phyloP scores from a whole-genome alignment of 352 stramenopile genomes.

The Phytopythium ostracodes region DNA sequence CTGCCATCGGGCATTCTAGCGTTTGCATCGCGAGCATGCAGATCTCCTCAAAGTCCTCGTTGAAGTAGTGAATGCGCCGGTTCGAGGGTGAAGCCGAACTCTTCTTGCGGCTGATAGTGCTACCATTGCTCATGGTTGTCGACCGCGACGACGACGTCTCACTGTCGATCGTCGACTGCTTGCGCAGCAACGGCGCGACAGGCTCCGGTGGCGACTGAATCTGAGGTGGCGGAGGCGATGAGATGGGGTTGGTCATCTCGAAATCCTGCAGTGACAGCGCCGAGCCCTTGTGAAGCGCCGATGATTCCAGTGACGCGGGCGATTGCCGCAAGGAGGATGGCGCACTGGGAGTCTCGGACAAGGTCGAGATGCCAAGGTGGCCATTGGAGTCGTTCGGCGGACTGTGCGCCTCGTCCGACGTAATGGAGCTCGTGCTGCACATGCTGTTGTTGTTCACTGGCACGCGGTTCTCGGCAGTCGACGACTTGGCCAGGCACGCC shows the following conservation, averaged over 20 bases:
- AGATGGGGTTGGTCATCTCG: slow-evolving; percentile 28
- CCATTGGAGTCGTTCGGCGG: slow-evolving; percentile 26
- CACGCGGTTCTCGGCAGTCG: slow-evolving; percentile 16
- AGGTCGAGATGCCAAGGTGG: not conserved
- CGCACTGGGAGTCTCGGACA: slow-evolving; percentile 12
- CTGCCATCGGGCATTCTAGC: slow-evolving; percentile 80
- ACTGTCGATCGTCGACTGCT: slow-evolving; percentile 5
- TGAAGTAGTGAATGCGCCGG: slow-evolving; percentile 81
- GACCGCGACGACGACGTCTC: slow-evolving; percentile 3
- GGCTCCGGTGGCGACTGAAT: slow-evolving; percentile 2
- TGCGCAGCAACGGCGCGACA: slow-evolving; percentile 6
- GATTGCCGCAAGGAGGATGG: slow-evolving; percentile 7
- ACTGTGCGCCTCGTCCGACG: slow-evolving; percentile 46
- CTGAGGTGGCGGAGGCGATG: not conserved
- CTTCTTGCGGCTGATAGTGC: slow-evolving; percentile 31
- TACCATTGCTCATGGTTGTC: slow-evolving; percentile 13
- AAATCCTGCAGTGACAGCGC: slow-evolving; percentile 46
- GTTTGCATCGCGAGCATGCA: slow-evolving; percentile 87
- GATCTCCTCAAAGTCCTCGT: slow-evolving; percentile 87
- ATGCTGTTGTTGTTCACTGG: slow-evolving; percentile 19
- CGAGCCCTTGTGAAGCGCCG: slow-evolving; percentile 22
- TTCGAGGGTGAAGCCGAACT: slow-evolving; percentile 17
- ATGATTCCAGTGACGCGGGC: not conserved
- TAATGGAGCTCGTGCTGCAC: slow-evolving; percentile 43
- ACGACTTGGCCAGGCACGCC: slow-evolving; percentile 65